Percentiles rank a stretch among this genome's conserved stretches.
Conservation (phyloP, 768 basidiomycete species). For the Agaricus blazei region DNA sequence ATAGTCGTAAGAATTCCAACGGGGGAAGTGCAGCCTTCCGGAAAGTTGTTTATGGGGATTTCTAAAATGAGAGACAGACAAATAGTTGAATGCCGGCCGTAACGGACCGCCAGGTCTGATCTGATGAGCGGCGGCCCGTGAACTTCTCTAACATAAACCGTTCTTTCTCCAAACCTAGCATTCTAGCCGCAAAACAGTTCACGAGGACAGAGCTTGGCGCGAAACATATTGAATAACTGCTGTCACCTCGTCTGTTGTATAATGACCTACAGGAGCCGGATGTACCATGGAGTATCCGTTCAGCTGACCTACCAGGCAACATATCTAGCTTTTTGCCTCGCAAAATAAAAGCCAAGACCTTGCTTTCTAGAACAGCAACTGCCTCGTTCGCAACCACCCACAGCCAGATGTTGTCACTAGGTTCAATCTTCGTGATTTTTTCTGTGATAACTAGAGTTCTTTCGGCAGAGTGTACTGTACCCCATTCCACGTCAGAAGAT, state of each 20-base stretch:
- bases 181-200: neutral
- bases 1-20: too few relatives aligned
- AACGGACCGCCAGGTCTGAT: too few relatives aligned
- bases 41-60: too few relatives aligned
- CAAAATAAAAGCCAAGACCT: neutral
- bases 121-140: neutral
- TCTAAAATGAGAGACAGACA: too few relatives aligned
- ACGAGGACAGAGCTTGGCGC: neutral
- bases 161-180: neutral
- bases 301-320: neutral
- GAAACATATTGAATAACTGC: neutral
- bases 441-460: neutral
- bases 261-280: neutral
- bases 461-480: slow-evolving; percentile 22
- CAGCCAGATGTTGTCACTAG: neutral
- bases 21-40: too few relatives aligned
- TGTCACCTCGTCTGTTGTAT: neutral
- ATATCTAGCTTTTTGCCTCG: neutral
- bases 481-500: slow-evolving; percentile 23
- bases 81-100: too few relatives aligned
- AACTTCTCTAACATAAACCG: neutral
- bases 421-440: slow-evolving; percentile 1
- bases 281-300: neutral
- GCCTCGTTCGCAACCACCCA: neutral
- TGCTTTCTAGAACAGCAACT: neutral